Evolutionary conservation across 768 basidiomycete genomes (phyloP), one percentile per base, ranked within the genome.

Genomic region (Hericium erinaceus): DNA sequence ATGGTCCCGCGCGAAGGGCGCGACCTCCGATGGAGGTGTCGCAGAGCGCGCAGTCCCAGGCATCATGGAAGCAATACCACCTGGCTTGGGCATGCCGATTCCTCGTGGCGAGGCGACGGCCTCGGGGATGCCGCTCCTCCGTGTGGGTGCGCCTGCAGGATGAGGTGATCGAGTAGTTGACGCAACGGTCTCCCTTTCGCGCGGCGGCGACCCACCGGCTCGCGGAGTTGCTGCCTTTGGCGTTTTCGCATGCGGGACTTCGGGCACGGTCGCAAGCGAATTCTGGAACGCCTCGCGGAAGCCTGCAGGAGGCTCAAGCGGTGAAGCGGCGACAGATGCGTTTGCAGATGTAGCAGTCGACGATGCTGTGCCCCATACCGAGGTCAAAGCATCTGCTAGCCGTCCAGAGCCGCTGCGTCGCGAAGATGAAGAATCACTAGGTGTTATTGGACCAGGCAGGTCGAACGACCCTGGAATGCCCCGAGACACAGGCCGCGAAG

Each of bases 361-460:
- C 38, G 61, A 57, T n/a, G 50, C 28, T 18, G 56, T 55, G 24
- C 81, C 82, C 80, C 82, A 82, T 5, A 80, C 71, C 0, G 79
- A 73, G 20, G 65, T 73, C 48, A 81, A 74, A 4, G 75, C 64
- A 1, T 81, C 72, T 1, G 65, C 75, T 20, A 81, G 72, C 54
- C 68, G 71, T 11, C 70, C 68, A 12, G 74, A 66, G 39, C 71
- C 71, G 50, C 72, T 73, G 28, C 74, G 72, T 22, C 72, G 73
- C 18, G 71, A 65, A 15, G 71, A 65, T n/a, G 68, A 69, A 6
- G 64, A 63, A 28, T 65, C 68, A 9, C 68, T 69, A 37, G 65
- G 56, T 40, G 66, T 68, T 48, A 70, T 60, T 13, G 67, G 65
- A 24, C 69, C 66, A 61, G 68, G 76, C 63, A 64, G 68, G 65